Conservation (phyloP, 1,284 basidiomycete species). For the Fomitiporia mediterranea region DNA sequence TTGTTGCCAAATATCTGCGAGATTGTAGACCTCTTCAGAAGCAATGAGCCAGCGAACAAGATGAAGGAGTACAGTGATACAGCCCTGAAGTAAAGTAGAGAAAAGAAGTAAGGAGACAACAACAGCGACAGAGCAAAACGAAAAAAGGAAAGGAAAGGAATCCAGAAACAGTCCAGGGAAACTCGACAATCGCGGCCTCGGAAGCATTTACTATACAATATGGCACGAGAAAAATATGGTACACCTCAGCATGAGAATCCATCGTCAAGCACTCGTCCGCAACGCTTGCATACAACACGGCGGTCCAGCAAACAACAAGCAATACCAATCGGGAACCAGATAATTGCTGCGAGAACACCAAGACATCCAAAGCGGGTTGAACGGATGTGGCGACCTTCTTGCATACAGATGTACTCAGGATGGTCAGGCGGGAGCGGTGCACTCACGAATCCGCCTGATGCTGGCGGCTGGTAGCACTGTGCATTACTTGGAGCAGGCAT, state of each 20-base stretch:
- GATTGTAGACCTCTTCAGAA: too few relatives aligned
- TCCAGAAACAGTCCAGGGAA: too few relatives aligned
- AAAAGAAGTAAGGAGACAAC: too few relatives aligned
- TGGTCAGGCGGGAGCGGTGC: constrained; percentile 65
- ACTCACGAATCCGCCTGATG: constrained; percentile 41
- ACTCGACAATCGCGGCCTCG: too few relatives aligned
- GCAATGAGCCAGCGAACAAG: too few relatives aligned
- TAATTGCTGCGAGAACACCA: constrained; percentile 71
- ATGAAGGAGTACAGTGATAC: too few relatives aligned
- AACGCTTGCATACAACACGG: constrained; percentile 58
- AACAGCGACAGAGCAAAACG: too few relatives aligned
- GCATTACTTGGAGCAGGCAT: background rate
- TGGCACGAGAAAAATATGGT: too few relatives aligned
- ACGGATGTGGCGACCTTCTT: constrained; percentile 61
- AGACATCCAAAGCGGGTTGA: constrained; percentile 41
- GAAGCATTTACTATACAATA: too few relatives aligned
- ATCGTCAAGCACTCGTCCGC: constrained; percentile 33
- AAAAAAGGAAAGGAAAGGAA: too few relatives aligned
- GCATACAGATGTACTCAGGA: constrained; percentile 76
- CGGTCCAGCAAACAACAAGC: constrained; percentile 70
- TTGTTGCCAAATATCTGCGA: too few relatives aligned
- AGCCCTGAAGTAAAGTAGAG: too few relatives aligned
- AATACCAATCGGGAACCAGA: constrained; percentile 80
- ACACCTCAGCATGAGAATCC: constrained; percentile 22
- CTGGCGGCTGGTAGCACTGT: constrained; percentile 44